These are phyloP conservation scores for Myxozyma nipponensis DNA, from an alignment of 805 yeast genomes.

Conservation along the genomic window DNA sequence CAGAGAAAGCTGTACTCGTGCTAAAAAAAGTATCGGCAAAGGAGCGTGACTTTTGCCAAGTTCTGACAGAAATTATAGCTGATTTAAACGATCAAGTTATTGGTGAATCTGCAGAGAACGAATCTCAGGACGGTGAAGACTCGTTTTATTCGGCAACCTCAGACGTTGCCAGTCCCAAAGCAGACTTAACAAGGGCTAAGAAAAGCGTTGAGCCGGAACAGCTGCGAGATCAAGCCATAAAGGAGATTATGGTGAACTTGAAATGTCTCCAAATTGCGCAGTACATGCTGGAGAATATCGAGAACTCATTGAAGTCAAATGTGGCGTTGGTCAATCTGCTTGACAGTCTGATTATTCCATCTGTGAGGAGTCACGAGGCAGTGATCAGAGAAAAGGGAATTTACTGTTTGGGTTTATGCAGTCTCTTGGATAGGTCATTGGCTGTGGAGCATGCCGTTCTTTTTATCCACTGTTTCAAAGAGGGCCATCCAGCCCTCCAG, in stretches of 20 bases:
- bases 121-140: conserved; percentile 36
- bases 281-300: conserved; percentile 62
- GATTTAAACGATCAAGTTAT: conserved; percentile 69
- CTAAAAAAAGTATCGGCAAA: conserved; percentile 66
- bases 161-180: conserved; percentile 25
- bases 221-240: conserved; percentile 31
- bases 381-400: conserved; percentile 63
- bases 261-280: conserved; percentile 68
- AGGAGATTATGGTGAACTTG: conserved; percentile 30
- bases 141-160: conserved; percentile 49
- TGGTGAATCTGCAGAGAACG: conserved; percentile 35
- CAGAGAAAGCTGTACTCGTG: conserved; percentile 58
- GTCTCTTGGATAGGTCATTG: conserved; percentile 59
- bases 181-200: not conserved
- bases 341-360: conserved; percentile 74
- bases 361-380: conserved; percentile 57
- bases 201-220: conserved; percentile 1
- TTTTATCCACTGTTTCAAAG: conserved; percentile 65
- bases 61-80: conserved; percentile 79
- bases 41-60: conserved; percentile 79
- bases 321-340: conserved; percentile 63
- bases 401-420: conserved; percentile 72
- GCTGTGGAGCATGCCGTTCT: conserved; percentile 63
- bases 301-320: conserved; percentile 57
- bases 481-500: conserved; percentile 61